These are phyloP conservation scores for Solanum peruvianum DNA, from an alignment of 257 asterid genomes.

Conservation along the genomic window DNA sequence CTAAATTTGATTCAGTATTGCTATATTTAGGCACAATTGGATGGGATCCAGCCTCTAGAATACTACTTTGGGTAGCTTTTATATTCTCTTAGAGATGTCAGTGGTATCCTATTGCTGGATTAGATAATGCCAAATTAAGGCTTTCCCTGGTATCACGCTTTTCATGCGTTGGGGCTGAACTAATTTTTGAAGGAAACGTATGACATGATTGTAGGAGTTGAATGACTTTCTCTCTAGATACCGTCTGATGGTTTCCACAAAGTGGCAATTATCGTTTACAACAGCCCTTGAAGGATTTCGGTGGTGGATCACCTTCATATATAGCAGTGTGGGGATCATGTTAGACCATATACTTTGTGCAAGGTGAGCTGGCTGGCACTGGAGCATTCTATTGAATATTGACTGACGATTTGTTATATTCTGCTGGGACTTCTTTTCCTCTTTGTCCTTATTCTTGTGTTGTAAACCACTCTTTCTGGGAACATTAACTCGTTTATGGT, in stretches of 20 bases:
- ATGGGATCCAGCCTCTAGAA: not conserved
- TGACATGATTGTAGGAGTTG: not conserved
- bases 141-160: not conserved
- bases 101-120: not conserved
- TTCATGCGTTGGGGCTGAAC: not conserved
- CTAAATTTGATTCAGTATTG: not conserved
- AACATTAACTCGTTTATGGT: not conserved
- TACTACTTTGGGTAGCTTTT: not conserved
- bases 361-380: conserved; percentile 9
- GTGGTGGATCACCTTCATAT: not conserved
- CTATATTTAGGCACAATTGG: not conserved
- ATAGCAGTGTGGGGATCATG: not conserved
- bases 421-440: not conserved
- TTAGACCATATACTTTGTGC: not conserved
- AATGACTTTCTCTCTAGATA: not conserved
- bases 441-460: not conserved
- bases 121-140: not conserved
- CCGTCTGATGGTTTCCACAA: not conserved
- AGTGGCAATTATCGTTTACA: not conserved
- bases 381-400: not conserved
- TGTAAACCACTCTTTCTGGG: not conserved
- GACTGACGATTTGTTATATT: not conserved
- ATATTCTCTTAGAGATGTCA: not conserved
- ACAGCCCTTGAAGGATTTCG: not conserved
- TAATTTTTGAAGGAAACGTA: not conserved